A percentile compares a stretch with the other conserved stretches of the same genome.
These are phyloP conservation scores for Boletus eberwhitei DNA, from an alignment of 768 basidiomycete genomes.

Conservation along the genomic window DNA sequence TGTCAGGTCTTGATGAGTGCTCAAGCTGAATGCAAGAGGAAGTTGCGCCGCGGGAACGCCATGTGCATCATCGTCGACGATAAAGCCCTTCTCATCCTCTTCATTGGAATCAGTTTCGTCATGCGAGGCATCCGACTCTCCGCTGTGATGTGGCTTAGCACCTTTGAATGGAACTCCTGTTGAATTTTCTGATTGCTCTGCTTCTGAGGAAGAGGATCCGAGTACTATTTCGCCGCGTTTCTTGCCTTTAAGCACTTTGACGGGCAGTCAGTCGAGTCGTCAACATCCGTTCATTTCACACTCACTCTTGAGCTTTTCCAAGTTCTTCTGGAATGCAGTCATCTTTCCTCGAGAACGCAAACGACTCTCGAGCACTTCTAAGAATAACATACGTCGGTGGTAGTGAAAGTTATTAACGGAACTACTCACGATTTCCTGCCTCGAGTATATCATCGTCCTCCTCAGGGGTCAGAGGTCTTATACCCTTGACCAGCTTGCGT, in stretches of 20 bases:
- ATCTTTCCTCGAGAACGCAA: slow-evolving; percentile 59
- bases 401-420: neutral
- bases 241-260: slow-evolving; percentile 34
- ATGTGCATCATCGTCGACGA: slow-evolving; percentile 63
- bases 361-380: slow-evolving; percentile 63
- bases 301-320: slow-evolving; percentile 66
- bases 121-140: slow-evolving; percentile 36
- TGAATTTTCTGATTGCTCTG: slow-evolving; percentile 29
- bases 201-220: slow-evolving; percentile 32
- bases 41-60: slow-evolving; percentile 41
- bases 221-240: slow-evolving; percentile 38
- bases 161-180: slow-evolving; percentile 40
- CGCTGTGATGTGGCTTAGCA: slow-evolving; percentile 39
- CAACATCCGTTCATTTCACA: neutral
- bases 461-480: slow-evolving; percentile 40
- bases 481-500: slow-evolving; percentile 43
- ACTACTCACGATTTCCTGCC: slow-evolving; percentile 51
- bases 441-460: slow-evolving; percentile 42
- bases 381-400: neutral
- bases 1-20: slow-evolving; percentile 67
- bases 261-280: slow-evolving; percentile 1
- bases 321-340: slow-evolving; percentile 56
- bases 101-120: slow-evolving; percentile 28
- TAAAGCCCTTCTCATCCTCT: slow-evolving; percentile 37
- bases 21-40: slow-evolving; percentile 81